Evolutionary conservation across 2,329 filamentous ascomycete species (phyloP).

Genomic region (Paraphaeosphaeria minitans): DNA sequence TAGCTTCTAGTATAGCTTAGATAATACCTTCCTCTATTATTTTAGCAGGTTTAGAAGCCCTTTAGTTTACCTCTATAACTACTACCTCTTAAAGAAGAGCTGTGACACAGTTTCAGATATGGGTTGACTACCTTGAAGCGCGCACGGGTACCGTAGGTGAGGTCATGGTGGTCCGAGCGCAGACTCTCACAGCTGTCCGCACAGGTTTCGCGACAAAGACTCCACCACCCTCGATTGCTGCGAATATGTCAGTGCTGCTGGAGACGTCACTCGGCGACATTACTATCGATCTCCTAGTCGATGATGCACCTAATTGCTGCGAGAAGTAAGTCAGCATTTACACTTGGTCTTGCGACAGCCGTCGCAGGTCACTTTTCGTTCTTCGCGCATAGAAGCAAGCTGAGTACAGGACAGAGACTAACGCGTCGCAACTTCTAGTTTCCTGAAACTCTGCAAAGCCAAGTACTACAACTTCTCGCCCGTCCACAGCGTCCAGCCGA

Average conservation of each 20-base stretch:
- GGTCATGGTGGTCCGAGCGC: slow-evolving; percentile 8
- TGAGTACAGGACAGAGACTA: slow-evolving; percentile 60
- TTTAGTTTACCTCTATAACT: too few species aligned
- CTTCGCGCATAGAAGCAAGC: slow-evolving; percentile 49
- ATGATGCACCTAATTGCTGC: slow-evolving; percentile 88
- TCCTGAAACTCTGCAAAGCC: slow-evolving; percentile 96
- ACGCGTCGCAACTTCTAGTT: slow-evolving; percentile 65
- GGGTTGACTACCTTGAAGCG: background rate
- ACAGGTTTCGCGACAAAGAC: slow-evolving; percentile 30
- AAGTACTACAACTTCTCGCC: slow-evolving; percentile 99
- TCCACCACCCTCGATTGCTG: slow-evolving; percentile 1
- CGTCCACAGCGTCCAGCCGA: slow-evolving; percentile 87
- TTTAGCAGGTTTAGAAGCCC: too few species aligned
- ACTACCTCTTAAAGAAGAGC: too few species aligned
- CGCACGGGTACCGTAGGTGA: too few species aligned
- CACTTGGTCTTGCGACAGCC: slow-evolving; percentile 16
- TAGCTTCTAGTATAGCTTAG: too few species aligned
- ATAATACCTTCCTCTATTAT: too few species aligned
- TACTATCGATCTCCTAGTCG: slow-evolving; percentile 88
- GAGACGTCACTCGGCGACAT: slow-evolving; percentile 94
- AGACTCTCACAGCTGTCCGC: slow-evolving; percentile 9
- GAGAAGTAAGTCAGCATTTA: slow-evolving; percentile 74
- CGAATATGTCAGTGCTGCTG: slow-evolving; percentile 83
- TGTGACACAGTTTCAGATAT: too few species aligned
- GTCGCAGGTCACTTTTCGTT: slow-evolving; percentile 23